Evolutionary conservation across 2,329 filamentous ascomycete genomes (phyloP), one percentile per base, ranked within the genome.

Genomic region (Fusarium drepaniforme): DNA sequence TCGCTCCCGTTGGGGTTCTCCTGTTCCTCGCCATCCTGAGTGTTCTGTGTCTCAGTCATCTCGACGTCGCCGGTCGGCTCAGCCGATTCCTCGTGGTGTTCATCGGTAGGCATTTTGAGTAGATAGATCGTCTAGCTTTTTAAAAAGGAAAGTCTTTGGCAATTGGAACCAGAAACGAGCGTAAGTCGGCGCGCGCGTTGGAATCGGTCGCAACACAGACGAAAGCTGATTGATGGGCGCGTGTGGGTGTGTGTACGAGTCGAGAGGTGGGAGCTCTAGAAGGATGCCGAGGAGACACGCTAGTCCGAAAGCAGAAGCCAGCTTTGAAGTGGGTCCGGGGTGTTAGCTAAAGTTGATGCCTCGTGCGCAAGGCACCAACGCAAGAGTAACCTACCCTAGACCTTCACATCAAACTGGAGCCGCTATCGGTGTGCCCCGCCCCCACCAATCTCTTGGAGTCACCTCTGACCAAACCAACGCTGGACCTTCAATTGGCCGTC

Each of bases 41-140:
- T 81, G 28, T 82, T 78, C 56, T 73, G 71, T 7, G 70, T 74
- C 65, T 83, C 84, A 11, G 77, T 75, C 84, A 86, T 86, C 61
- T 86, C 84, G 56, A 85, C 81, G 28, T 86, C 83, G 40, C 73
- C 83, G 40, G 74, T 79, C 15, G 79, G 76, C 62, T 81, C 81
- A 4, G 68, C 64, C 1, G 75, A 58, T 15, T 81, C 75, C 33
- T 78, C 77, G 3, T 75, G 68, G 35, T 67, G 73, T n/a, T 78
- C 75, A 13, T 75, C 68, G 11, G 79, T 79, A 42, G 82, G 77
- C 75, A 86, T 84, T 57, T 35, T 85, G 75, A 75, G 33, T 21
- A 6, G 42, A 53, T 33, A 0, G 28, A 5, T 21, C 12, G 18
- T 8, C 0, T 35, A 15, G 15, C 25, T 8, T 5, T 5, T 16